Evolutionary conservation across 2,329 filamentous ascomycete genomes (phyloP), one percentile per base, ranked within the genome.

Genomic region (Aspergillus thermomutatus): DNA sequence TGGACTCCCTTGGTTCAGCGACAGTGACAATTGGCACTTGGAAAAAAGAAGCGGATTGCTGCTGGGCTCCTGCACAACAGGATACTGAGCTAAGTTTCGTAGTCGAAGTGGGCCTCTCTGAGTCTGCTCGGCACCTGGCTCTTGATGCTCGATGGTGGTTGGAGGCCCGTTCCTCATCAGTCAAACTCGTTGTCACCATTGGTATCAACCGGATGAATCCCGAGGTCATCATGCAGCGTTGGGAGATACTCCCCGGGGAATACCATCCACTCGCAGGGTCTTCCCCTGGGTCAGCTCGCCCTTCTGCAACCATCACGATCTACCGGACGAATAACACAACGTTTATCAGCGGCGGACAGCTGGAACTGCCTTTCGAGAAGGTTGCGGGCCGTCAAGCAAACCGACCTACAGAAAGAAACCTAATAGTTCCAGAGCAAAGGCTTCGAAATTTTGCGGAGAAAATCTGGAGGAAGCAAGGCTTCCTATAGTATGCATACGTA

Each of bases 361-460:
- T 43, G 6, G 40, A 7, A 7, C 40, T 43, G n/a, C 40, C n/a
- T 21, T 43, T 43, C 40, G 40, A 21, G 14, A 43, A 43, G 1
- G 57, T 53, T 64, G 34, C 55, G 28, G 41, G 68, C 59, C 27
- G 70, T 61, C 57, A 58, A 59, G 31, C 63, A 71, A 56, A 65
- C 52, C 23, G 60, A 69, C 48, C 64, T 63, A 25, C 67, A 67
- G 50, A 65, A 60, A 25, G 58, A 72, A 3, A 68, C 57, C 34
- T 70, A 60, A 3, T 72, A 61, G 66, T 69, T 64, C 3, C 31
- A 7, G n/a, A 54, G 50, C 14, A 60, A n/a, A 5, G 3, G 0
- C 40, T 19, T 1, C 6, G 17, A 6, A 2, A 21, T 8, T 21
- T n/a, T 43, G 40, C 40, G 4, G n/a, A 43, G 40, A 10, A 6